Evolutionary conservation across 23 red algal species (phyloP), one percentile per base, ranked within the genome.

Genomic region (Agarophyton chilense): DNA sequence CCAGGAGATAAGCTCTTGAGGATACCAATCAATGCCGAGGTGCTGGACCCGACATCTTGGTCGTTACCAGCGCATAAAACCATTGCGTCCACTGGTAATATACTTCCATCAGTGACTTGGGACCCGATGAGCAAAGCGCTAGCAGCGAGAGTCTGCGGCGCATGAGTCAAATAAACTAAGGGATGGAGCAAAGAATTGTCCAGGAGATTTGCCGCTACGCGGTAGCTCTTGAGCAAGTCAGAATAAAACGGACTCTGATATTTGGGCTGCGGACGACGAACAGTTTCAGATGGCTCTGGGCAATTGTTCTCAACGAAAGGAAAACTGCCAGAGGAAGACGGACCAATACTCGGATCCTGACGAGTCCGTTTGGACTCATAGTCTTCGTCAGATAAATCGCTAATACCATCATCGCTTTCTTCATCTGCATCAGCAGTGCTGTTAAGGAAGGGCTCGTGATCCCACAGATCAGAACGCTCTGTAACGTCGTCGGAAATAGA

Each of bases 71-170:
- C 61, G 52, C 55, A 61, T 34, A 83, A 66, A 18, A 26, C 79
- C 12, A 7, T 66, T 10, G 38, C 56, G 5, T 83, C 79, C 49
- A 65, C 51, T 49, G 55, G 56, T 18, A 32, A 47, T 10, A 64
- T 12, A 16, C 55, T 9, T 17, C 56, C 29, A 9, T 35, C 79
- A 10, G 29, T 47, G 40, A 64, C 52, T 12, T 83, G 49, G n/a
- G 34, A 61, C 16, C 36, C 79, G 9, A 83, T 64, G 38, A 47
- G 55, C 14, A 83, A 34, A 28, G 79, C 79, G 6, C 55, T 65
- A 29, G 79, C 79, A 7, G 79, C 79, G n/a, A 83, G 55, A 19
- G 55, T 45, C 21, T 66, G 49, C 17, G 79, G 79, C 4, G 56
- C 61, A 49, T 58, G 55, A 0, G 38, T 22, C 42, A 47, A 31